These are phyloP conservation scores for Arthroderma sp. DNA, from an alignment of 2,329 filamentous ascomycete genomes.

Conservation along the genomic window DNA sequence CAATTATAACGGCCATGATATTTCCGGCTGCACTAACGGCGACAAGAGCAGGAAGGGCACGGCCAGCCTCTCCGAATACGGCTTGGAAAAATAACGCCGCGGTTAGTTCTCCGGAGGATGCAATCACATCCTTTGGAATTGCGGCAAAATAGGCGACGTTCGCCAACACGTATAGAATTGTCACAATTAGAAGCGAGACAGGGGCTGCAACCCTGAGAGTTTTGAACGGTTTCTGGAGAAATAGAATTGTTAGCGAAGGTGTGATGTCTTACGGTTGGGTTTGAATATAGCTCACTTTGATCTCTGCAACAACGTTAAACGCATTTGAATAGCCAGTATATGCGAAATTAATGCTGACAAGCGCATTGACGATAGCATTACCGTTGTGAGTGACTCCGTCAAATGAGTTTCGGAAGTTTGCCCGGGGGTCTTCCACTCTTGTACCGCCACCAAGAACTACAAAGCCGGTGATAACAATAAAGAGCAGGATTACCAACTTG, in stretches of 20 bases:
- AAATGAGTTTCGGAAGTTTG: too few species aligned
- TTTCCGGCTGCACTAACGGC: conserved; percentile 48
- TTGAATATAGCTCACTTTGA: conserved; percentile 27
- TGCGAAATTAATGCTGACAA: conserved; percentile 42
- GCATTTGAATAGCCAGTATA: conserved; percentile 47
- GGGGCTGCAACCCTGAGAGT: conserved; percentile 53
- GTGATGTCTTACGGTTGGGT: too few species aligned
- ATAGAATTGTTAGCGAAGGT: too few species aligned
- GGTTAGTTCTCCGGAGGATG: conserved; percentile 47
- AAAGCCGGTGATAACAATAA: too few species aligned
- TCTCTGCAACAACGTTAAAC: conserved; percentile 50
- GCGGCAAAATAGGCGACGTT: conserved; percentile 48
- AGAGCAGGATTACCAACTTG: too few species aligned
- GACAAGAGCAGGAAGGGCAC: conserved; percentile 27
- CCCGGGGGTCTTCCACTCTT: too few species aligned
- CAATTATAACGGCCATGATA: conserved; percentile 43
- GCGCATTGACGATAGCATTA: too few species aligned
- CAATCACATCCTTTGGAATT: conserved; percentile 50
- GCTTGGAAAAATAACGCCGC: conserved; percentile 51
- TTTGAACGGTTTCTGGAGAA: conserved; percentile 29
- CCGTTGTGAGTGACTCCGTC: too few species aligned
- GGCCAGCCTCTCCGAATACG: conserved; percentile 36
- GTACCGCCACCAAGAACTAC: too few species aligned
- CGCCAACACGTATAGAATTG: conserved; percentile 47
- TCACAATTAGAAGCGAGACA: conserved; percentile 47